A percentile compares a stretch with the other conserved stretches of the same genome.
Conservation (phyloP, 768 basidiomycete genomes). For the Panus rudis region DNA sequence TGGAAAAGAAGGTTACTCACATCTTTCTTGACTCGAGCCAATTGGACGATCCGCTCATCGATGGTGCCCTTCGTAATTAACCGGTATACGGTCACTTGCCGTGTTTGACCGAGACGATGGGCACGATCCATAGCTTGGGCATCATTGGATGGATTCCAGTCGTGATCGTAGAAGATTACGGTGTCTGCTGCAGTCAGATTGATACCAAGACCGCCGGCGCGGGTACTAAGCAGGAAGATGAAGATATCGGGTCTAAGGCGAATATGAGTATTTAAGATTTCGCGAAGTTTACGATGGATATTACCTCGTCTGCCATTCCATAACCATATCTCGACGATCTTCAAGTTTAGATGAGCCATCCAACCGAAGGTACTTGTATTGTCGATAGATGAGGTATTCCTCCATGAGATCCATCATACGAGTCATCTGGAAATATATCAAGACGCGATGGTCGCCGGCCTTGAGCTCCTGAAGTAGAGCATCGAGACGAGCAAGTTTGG, state of each 20-base stretch:
- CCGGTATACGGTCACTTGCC: conserved; percentile 95
- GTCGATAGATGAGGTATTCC: conserved; percentile 94
- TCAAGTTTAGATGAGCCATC: conserved; percentile 94
- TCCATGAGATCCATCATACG: conserved; percentile 99
- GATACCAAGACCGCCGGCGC: conserved; percentile 94
- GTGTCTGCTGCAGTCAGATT: conserved; percentile 96
- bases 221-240: conserved; percentile 84
- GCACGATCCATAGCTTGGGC: conserved; percentile 99
- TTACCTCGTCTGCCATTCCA: conserved; percentile 96
- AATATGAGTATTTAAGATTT: background rate
- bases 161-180: conserved; percentile 91
- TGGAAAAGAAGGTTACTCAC: conserved; percentile 36
- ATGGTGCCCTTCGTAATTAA: conserved; percentile 91
- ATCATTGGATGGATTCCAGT: conserved; percentile 97
- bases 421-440: conserved; percentile 99
- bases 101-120: conserved; percentile 92
- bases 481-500: conserved; percentile 90
- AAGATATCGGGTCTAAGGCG: conserved; percentile 72
- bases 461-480: conserved; percentile 87
- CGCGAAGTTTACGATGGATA: conserved; percentile 3
- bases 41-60: conserved; percentile 94
- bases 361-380: conserved; percentile 89
- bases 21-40: conserved; percentile 96
- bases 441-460: conserved; percentile 83
- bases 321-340: conserved; percentile 97